These are phyloP conservation scores for Dioscorea alata DNA, from an alignment of 106 monocot species.

Conservation along the genomic window DNA sequence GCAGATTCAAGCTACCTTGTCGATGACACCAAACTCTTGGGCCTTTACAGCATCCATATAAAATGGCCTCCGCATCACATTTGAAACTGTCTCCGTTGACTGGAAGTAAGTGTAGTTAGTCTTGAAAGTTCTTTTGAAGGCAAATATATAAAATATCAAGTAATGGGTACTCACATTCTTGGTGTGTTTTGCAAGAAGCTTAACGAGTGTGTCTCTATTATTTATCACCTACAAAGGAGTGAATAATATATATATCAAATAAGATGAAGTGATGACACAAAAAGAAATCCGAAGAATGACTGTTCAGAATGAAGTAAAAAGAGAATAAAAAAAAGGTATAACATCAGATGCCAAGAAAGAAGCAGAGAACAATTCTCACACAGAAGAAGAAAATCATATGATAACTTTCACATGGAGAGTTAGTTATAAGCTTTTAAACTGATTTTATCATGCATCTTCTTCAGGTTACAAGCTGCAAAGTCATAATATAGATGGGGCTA, in stretches of 20 bases:
- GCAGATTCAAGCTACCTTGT: slow-evolving; percentile 61
- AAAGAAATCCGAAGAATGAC: background rate
- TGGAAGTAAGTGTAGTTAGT: slow-evolving; percentile 18
- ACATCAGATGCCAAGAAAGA: background rate
- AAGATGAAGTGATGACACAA: background rate
- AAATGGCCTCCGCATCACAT: slow-evolving; percentile 74
- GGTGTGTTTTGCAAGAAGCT: slow-evolving; percentile 83
- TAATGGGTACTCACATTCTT: slow-evolving; percentile 65
- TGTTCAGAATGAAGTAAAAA: background rate
- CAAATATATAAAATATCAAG: background rate
- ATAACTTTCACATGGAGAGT: no score
- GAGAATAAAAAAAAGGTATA: background rate
- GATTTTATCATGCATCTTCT: no score
- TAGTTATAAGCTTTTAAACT: no score
- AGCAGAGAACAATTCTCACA: background rate
- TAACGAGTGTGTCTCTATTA: slow-evolving; percentile 67
- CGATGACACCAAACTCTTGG: slow-evolving; percentile 86
- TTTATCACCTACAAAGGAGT: slow-evolving; percentile 57
- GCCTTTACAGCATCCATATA: slow-evolving; percentile 91
- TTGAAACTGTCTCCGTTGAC: slow-evolving; percentile 61
- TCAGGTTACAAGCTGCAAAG: no score
- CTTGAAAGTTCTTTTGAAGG: background rate
- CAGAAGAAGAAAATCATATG: no score
- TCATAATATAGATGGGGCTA: no score
- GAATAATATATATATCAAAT: background rate